Conservation (phyloP, 202 grass and related monocot species). For the Hordeum pubiflorum region DNA sequence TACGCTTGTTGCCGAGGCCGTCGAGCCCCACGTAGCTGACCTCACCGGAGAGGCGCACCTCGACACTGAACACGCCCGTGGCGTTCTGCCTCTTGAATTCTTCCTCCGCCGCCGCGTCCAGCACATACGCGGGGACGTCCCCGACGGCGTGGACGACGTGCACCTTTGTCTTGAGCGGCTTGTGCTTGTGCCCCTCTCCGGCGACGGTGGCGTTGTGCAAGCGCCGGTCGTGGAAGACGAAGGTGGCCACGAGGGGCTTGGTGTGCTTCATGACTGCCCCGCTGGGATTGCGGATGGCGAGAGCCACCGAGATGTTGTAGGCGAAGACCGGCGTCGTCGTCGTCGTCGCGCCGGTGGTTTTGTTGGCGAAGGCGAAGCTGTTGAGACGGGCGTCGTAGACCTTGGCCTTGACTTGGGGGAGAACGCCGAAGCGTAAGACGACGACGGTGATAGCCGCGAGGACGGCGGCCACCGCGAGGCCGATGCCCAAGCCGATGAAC, state of each 20-base stretch:
- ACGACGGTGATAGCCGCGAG: neutral
- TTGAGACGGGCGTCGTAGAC: constrained; percentile 7
- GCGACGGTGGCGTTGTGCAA: neutral
- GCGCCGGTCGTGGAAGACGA: constrained; percentile 14
- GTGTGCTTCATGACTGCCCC: neutral
- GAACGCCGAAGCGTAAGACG: neutral
- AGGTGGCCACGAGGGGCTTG: neutral
- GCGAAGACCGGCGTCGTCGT: neutral
- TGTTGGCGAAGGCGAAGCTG: neutral
- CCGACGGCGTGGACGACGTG: neutral
- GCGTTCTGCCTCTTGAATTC: constrained; percentile 15
- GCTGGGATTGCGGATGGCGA: neutral
- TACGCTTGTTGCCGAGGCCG: neutral
- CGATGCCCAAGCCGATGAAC: neutral
- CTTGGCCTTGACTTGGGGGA: neutral
- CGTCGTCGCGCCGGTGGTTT: no score
- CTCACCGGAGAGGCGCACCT: constrained; percentile 2
- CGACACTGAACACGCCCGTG: neutral
- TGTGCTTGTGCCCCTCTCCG: neutral
- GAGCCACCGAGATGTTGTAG: neutral
- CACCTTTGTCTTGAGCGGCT: neutral
- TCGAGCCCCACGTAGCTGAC: neutral
- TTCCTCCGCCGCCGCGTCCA: neutral
- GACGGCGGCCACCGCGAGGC: neutral
- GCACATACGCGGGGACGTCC: neutral